phyloP scores from a whole-genome alignment of 2,329 filamentous ascomycete species.

The Colletotrichum tropicicola region DNA sequence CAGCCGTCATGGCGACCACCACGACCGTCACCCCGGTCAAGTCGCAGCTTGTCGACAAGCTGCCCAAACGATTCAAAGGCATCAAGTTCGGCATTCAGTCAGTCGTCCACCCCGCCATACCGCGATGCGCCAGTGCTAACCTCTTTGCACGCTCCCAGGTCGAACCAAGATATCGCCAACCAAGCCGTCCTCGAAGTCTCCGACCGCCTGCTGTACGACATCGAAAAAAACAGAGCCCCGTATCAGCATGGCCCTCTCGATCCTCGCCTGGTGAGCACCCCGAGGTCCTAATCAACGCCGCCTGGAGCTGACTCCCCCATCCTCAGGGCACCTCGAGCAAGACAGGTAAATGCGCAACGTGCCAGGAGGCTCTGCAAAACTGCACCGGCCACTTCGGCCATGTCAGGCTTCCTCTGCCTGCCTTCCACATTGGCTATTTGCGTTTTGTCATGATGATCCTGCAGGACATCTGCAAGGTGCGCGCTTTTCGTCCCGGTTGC shows the following conservation, averaged over 20 bases:
- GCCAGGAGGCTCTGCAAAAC: slow-evolving; percentile 79
- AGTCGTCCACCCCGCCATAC: slow-evolving; percentile 10
- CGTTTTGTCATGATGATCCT: slow-evolving; percentile 92
- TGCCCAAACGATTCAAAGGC: slow-evolving; percentile 91
- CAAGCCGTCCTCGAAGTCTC: slow-evolving; percentile 95
- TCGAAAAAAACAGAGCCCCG: slow-evolving; percentile 79
- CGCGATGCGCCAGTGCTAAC: neutral
- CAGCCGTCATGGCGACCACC: slow-evolving; percentile 30
- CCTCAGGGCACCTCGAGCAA: slow-evolving; percentile 86
- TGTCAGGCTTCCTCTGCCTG: slow-evolving; percentile 87
- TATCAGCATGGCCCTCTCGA: slow-evolving; percentile 89
- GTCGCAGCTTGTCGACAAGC: slow-evolving; percentile 87
- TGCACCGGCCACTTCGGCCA: slow-evolving; percentile 98
- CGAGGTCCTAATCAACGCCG: neutral
- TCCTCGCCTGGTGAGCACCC: slow-evolving; percentile 69
- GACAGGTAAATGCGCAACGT: slow-evolving; percentile 81
- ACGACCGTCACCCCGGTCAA: slow-evolving; percentile 62
- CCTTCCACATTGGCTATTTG: slow-evolving; percentile 95
- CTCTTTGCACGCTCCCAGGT: slow-evolving; percentile 58
- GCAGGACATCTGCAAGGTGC: slow-evolving; percentile 90
- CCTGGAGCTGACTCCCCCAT: neutral
- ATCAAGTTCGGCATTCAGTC: slow-evolving; percentile 95
- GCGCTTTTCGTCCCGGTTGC: neutral
- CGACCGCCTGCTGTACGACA: slow-evolving; percentile 93
- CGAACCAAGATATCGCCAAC: slow-evolving; percentile 92